phyloP scores from a whole-genome alignment of 257 asterid genomes.

The Nicotiana attenuata region DNA sequence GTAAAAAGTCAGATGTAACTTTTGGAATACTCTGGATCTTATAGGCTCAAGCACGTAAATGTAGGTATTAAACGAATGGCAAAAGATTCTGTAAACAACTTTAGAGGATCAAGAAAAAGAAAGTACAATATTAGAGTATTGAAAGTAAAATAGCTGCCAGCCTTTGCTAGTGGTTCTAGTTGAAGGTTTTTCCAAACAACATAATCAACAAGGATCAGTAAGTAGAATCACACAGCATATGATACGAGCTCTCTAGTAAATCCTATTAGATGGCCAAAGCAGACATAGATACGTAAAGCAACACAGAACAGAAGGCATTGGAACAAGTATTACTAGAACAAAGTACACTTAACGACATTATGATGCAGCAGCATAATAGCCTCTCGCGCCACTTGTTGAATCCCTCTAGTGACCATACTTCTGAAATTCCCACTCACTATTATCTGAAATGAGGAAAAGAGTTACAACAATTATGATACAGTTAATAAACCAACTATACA shows the following conservation, averaged over 20 bases:
- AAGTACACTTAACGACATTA: not conserved
- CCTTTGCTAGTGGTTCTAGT: not conserved
- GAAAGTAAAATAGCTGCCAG: not conserved
- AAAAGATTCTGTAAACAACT: not conserved
- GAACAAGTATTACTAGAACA: not conserved
- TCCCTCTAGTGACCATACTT: slow-evolving; percentile 8
- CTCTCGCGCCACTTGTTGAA: not conserved
- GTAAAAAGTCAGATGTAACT: not conserved
- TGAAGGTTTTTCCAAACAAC: not conserved
- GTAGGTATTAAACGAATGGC: not conserved
- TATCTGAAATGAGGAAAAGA: not conserved
- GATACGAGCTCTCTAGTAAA: not conserved
- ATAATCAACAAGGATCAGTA: not conserved
- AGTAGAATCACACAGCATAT: not conserved
- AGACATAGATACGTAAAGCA: not conserved
- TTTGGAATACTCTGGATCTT: not conserved
- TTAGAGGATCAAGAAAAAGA: not conserved
- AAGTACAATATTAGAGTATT: not conserved
- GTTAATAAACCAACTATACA: not conserved
- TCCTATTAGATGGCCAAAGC: not conserved
- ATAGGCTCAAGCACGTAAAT: not conserved
- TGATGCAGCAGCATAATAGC: not conserved
- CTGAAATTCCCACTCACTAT: slow-evolving; percentile 11
- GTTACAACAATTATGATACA: not conserved
- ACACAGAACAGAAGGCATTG: not conserved